A percentile compares a stretch with the other conserved stretches of the same genome.
Conservation (phyloP, 2,329 filamentous ascomycete genomes). For the Grosmannia huntii region DNA sequence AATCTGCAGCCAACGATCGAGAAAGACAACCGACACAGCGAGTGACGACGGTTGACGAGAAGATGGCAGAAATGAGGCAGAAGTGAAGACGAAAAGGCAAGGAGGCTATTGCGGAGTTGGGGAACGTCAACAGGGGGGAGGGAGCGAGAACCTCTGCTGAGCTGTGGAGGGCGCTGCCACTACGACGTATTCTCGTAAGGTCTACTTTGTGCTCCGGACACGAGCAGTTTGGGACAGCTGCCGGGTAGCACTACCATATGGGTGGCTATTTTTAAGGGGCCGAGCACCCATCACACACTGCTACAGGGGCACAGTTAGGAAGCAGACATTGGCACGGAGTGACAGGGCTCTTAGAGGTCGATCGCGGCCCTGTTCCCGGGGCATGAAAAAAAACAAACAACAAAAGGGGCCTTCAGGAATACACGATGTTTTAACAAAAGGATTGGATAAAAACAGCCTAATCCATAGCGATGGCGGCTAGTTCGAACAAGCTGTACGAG, state of each 20-base stretch:
- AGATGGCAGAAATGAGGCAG: conserved; percentile 11
- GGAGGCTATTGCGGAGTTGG: background rate
- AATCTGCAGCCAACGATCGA: conserved; percentile 21
- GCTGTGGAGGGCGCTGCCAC: background rate
- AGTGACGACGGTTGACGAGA: conserved; percentile 35
- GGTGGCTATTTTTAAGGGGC: background rate
- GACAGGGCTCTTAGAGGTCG: background rate
- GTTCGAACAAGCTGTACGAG: background rate
- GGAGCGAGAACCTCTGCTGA: background rate
- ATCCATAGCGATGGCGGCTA: background rate
- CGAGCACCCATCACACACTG: background rate
- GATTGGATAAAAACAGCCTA: background rate
- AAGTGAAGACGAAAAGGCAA: conserved; percentile 2
- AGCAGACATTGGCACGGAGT: background rate
- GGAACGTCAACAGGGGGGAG: background rate
- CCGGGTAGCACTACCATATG: background rate
- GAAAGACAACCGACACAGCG: conserved; percentile 38
- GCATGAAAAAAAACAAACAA: background rate
- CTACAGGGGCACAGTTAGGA: background rate
- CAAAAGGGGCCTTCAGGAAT: background rate
- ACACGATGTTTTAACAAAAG: background rate
- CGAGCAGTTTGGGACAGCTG: background rate
- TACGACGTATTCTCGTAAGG: background rate
- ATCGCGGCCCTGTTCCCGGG: background rate
- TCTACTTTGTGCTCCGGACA: background rate